Base-by-base conservation (phyloP, 2,329 filamentous ascomycete species). In the Didymosphaeria variabile region DNA sequence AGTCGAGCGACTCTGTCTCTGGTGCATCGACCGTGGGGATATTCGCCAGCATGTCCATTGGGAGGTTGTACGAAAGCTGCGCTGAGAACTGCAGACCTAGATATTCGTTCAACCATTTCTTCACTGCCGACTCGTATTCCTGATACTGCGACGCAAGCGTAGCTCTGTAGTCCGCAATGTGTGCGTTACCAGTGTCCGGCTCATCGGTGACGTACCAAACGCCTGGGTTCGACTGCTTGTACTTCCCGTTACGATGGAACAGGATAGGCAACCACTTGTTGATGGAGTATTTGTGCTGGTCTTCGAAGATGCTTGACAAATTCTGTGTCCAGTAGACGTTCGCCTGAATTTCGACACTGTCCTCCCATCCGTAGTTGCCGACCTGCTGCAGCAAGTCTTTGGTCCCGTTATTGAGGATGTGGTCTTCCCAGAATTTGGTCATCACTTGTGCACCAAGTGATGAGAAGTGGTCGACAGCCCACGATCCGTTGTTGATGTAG, bases 281-380 rank as follows among this genome's bases (percentile, higher is more conserved):
- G 10, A 78, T 52, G 21, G 63, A 63, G 58, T 78, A 79, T 19
- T 71, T 72, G 9, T 68, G 58, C 8, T 56, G 57, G 2, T 60
- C 34, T 13, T 69, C 31, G 53, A 78, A 78, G 5, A 58, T 59
- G 2, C 61, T 46, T 0, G 68, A 47, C 2, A 78, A 58, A 7
- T 60, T 60, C 1, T 70, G 71, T 0, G 72, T 77, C 69, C 67
- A 72, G 38, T 59, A 67, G 7, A 70, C 46, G 3, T 66, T 61
- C 8, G 70, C 68, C 5, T 66, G 64, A 21, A 76, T 70, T 44
- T 78, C 75, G 58, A 71, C 68, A 52, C 67, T 72, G 55, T 78
- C 76, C 65, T 78, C 75, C 75, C 76, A 78, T 1, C 67, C 73
- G 32, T 76, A 77, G 40, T 75, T 71, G 15, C 73, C 77, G 12